Conservation (phyloP, 805 yeast species). For the Hanseniaspora lachancei region DNA sequence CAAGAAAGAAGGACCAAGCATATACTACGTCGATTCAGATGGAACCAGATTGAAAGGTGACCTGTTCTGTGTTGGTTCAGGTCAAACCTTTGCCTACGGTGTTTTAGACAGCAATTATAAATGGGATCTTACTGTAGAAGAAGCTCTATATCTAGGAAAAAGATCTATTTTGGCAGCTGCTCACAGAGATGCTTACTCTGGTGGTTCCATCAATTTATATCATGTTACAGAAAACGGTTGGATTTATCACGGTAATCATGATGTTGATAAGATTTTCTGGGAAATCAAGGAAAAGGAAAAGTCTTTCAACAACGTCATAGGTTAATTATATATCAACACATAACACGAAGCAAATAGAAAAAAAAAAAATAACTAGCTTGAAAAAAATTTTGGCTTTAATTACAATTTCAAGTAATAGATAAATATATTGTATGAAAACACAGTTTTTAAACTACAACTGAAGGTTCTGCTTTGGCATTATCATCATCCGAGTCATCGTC, state of each 20-base stretch:
- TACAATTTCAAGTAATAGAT: constrained; percentile 7
- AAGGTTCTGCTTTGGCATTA: constrained; percentile 8
- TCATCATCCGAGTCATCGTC: constrained; percentile 21
- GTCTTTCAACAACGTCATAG: constrained; percentile 71
- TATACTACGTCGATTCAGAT: constrained; percentile 92
- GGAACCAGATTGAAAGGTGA: constrained; percentile 94
- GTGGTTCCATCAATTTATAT: constrained; percentile 87
- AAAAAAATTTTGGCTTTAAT: neutral
- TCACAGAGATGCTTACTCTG: constrained; percentile 95
- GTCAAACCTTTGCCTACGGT: constrained; percentile 98
- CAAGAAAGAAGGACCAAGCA: constrained; percentile 86
- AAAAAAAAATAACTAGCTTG: neutral
- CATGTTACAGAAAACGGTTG: constrained; percentile 91
- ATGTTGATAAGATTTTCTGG: constrained; percentile 85
- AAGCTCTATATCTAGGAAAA: constrained; percentile 86
- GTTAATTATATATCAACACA: constrained; percentile 28
- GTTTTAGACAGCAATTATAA: constrained; percentile 83
- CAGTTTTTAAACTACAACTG: constrained; percentile 15
- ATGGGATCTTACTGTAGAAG: constrained; percentile 88
- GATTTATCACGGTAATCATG: constrained; percentile 90
- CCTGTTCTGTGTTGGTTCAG: constrained; percentile 93
- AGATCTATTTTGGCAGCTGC: constrained; percentile 94
- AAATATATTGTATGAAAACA: constrained; percentile 17
- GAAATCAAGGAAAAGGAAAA: constrained; percentile 76
- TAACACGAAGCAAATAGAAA: constrained; percentile 13